Conservation (phyloP, 2,329 filamentous ascomycete genomes). For the Colletotrichum magnum region DNA sequence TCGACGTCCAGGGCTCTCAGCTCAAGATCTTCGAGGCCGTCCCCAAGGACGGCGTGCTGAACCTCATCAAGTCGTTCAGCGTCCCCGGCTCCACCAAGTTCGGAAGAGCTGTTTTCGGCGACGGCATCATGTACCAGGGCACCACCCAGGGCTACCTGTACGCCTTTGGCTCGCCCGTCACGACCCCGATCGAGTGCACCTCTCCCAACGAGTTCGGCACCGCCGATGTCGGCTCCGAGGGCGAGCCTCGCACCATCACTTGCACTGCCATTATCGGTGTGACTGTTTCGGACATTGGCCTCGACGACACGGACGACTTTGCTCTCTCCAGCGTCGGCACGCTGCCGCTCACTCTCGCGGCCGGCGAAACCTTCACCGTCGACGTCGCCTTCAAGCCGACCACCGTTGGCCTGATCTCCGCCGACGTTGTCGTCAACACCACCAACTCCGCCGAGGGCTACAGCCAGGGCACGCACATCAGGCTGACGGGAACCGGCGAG, state of each 20-base stretch:
- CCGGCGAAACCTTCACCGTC: slow-evolving; percentile 59
- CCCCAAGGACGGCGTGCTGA: slow-evolving; percentile 61
- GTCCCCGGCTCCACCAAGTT: slow-evolving; percentile 69
- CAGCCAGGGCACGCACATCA: slow-evolving; percentile 60
- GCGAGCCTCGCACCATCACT: slow-evolving; percentile 52
- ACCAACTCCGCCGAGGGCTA: slow-evolving; percentile 62
- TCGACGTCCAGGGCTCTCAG: slow-evolving; percentile 67
- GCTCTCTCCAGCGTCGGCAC: slow-evolving; percentile 52
- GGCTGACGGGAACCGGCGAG: slow-evolving; percentile 63
- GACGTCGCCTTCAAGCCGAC: slow-evolving; percentile 60
- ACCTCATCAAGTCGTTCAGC: slow-evolving; percentile 64
- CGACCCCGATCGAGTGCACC: slow-evolving; percentile 67
- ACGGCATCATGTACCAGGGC: slow-evolving; percentile 69
- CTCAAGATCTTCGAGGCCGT: slow-evolving; percentile 68
- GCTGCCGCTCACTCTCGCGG: slow-evolving; percentile 48
- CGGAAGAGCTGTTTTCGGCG: slow-evolving; percentile 69
- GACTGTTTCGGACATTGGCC: slow-evolving; percentile 55
- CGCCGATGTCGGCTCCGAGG: slow-evolving; percentile 42
- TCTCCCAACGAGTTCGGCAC: slow-evolving; percentile 62
- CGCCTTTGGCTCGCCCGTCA: slow-evolving; percentile 69
- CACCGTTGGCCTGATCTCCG: slow-evolving; percentile 62
- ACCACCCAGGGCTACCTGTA: slow-evolving; percentile 66
- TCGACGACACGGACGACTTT: slow-evolving; percentile 53
- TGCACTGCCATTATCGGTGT: slow-evolving; percentile 64
- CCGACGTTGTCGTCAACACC: slow-evolving; percentile 62